Conservation (phyloP, 371 early-diverging fungal species). For the Syncephalastrum sp. region DNA sequence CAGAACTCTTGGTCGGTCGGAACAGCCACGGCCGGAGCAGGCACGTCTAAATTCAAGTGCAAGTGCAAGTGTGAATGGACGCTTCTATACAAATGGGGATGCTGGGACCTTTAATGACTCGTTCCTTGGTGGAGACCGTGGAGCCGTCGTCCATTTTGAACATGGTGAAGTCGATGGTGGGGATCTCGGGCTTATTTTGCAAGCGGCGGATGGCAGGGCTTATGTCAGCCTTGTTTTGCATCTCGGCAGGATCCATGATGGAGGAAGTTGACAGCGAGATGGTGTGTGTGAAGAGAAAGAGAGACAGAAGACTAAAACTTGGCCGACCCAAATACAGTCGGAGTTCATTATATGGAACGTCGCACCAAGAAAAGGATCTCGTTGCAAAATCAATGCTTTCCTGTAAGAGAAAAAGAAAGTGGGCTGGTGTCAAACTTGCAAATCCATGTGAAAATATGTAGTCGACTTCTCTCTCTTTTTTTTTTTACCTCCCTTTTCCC, state of each 20-base stretch:
- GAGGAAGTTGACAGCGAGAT: background rate
- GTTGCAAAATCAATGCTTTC: no score
- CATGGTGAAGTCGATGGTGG: slow-evolving; percentile 63
- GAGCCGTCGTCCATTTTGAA: slow-evolving; percentile 74
- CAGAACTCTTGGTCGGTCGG: slow-evolving; percentile 50
- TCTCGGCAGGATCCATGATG: slow-evolving; percentile 9
- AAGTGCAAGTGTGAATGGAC: slow-evolving; percentile 18
- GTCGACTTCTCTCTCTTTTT: no score
- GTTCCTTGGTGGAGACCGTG: slow-evolving; percentile 70
- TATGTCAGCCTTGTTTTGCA: slow-evolving; percentile 8
- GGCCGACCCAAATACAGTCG: no score
- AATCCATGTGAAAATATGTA: no score
- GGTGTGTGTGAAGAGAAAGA: slow-evolving; percentile 1
- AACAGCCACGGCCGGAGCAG: slow-evolving; percentile 67
- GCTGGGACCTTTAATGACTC: slow-evolving; percentile 66
- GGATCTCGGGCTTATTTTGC: slow-evolving; percentile 8
- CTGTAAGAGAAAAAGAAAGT: no score
- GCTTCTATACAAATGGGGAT: background rate
- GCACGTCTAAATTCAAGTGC: slow-evolving; percentile 3
- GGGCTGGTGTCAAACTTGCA: no score
- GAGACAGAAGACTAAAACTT: no score
- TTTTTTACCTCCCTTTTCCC: no score
- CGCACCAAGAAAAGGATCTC: no score
- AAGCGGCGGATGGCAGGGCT: slow-evolving; percentile 17
- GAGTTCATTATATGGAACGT: no score